phyloP scores from a whole-genome alignment of 2,329 filamentous ascomycete genomes.

The Cytospora piceae region DNA sequence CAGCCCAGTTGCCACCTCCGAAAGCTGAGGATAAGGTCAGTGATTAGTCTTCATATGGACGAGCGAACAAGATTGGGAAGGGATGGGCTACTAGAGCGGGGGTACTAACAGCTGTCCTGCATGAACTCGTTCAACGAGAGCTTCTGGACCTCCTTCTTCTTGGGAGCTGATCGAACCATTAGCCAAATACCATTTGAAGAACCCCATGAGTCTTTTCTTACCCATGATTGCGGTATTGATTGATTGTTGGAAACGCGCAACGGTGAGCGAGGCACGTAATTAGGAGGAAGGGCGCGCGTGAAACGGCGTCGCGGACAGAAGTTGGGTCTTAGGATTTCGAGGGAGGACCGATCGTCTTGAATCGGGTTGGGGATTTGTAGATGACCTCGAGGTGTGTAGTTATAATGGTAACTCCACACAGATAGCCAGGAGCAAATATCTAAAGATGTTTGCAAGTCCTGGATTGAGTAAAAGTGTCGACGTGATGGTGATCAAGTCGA shows the following conservation, averaged over 20 bases:
- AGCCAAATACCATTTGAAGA: conserved; percentile 42
- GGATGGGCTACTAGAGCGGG: conserved; percentile 12
- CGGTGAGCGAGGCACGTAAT: conserved; percentile 37
- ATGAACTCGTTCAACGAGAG: conserved; percentile 98
- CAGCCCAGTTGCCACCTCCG: conserved; percentile 82
- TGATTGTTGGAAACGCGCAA: conserved; percentile 50
- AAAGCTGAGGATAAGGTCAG: conserved; percentile 43
- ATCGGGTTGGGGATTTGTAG: neutral
- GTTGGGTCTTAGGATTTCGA: conserved; percentile 28
- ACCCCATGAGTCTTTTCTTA: conserved; percentile 39
- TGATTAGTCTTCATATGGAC: conserved; percentile 35
- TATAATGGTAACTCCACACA: neutral
- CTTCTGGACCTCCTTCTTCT: conserved; percentile 93
- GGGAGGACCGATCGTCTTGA: conserved; percentile 15
- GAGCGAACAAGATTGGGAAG: conserved; percentile 39
- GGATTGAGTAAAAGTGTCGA: neutral
- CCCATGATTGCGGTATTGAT: conserved; percentile 62
- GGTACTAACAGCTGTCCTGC: conserved; percentile 79
- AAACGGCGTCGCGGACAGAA: conserved; percentile 19
- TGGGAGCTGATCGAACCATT: conserved; percentile 69
- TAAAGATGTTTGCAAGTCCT: neutral
- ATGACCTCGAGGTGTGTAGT: neutral
- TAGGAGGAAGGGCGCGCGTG: conserved; percentile 16
- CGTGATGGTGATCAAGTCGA: neutral
- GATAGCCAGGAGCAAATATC: neutral